Evolutionary conservation across 208 protist genomes (phyloP).

Genomic region (Lotmaria passim): DNA sequence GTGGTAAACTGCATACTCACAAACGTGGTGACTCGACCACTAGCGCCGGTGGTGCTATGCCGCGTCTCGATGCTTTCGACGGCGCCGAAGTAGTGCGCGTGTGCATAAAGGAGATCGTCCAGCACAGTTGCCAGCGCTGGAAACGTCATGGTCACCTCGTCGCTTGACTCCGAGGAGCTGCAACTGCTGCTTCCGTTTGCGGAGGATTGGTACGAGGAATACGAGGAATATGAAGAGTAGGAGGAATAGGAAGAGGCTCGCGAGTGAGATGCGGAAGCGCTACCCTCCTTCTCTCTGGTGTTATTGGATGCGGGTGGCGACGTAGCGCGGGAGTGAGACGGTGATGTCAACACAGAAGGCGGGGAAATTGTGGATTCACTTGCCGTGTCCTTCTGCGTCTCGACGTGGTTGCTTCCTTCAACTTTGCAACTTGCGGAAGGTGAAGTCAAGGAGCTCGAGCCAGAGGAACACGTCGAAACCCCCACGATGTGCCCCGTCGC

Average conservation of each 20-base stretch:
- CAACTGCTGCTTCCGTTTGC: not conserved
- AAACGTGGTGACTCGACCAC: constrained; percentile 16
- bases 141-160: not conserved
- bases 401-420: too few species aligned
- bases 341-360: not conserved
- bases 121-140: constrained; percentile 13
- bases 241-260: constrained; percentile 1
- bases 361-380: not conserved
- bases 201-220: constrained; percentile 12
- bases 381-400: not conserved
- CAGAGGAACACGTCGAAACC: too few species aligned
- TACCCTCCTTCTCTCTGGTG: not conserved
- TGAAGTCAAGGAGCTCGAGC: too few species aligned
- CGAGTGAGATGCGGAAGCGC: not conserved
- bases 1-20: constrained; percentile 69
- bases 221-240: constrained; percentile 18
- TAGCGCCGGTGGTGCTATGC: not conserved
- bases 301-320: not conserved
- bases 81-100: constrained; percentile 60
- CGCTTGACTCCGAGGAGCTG: not conserved
- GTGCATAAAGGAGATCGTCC: constrained; percentile 29
- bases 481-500: too few species aligned
- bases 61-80: constrained; percentile 44
- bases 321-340: not conserved
- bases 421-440: too few species aligned